phyloP scores from a whole-genome alignment of 257 asterid genomes.

The Linderniella brevidens region DNA sequence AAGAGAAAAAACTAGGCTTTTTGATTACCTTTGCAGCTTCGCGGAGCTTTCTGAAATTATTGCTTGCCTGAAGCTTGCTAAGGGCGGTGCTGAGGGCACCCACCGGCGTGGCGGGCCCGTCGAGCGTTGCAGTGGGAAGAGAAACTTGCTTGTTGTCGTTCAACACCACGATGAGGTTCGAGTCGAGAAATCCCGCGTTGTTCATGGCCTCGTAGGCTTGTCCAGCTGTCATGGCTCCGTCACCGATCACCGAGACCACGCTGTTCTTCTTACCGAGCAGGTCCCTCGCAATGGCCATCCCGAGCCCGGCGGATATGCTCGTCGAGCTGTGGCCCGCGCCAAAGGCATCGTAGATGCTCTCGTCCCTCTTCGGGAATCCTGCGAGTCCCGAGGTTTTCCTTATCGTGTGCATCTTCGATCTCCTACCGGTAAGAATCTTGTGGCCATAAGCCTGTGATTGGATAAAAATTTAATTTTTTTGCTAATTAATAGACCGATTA shows the following conservation, averaged over 20 bases:
- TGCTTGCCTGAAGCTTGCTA: slow-evolving; percentile 61
- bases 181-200: slow-evolving; percentile 62
- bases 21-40: slow-evolving; percentile 59
- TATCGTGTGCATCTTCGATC: slow-evolving; percentile 57
- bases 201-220: slow-evolving; percentile 87
- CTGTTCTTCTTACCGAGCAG: slow-evolving; percentile 44
- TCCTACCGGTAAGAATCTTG: slow-evolving; percentile 64
- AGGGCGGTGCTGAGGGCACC: slow-evolving; percentile 62
- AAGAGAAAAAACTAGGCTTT: neutral
- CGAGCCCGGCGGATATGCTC: slow-evolving; percentile 80
- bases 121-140: slow-evolving; percentile 56
- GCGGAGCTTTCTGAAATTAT: slow-evolving; percentile 53
- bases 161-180: slow-evolving; percentile 43
- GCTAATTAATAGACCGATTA: neutral
- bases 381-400: slow-evolving; percentile 57
- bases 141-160: slow-evolving; percentile 73
- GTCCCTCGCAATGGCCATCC: slow-evolving; percentile 85
- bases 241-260: slow-evolving; percentile 59
- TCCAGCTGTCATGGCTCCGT: slow-evolving; percentile 81
- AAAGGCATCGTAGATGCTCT: slow-evolving; percentile 60
- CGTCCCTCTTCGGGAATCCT: slow-evolving; percentile 64
- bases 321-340: slow-evolving; percentile 88
- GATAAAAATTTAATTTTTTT: neutral
- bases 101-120: slow-evolving; percentile 63
- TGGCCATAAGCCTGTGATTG: slow-evolving; percentile 54